Percentiles rank a stretch among this genome's conserved stretches.
Conservation (phyloP, 75 land plant genomes). For the Gnetum montanum region DNA sequence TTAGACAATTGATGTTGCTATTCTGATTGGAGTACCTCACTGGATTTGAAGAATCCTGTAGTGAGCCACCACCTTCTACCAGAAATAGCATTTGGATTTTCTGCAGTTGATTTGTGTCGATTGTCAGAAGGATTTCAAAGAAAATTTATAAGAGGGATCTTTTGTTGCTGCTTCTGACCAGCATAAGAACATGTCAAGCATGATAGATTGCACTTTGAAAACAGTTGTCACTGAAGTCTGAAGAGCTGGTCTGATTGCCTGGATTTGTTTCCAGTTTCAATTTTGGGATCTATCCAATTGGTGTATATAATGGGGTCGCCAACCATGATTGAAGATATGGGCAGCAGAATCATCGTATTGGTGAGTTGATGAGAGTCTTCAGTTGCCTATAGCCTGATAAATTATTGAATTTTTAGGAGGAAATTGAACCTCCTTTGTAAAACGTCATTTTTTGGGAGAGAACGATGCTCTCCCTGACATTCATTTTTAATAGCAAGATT, state of each 20-base stretch:
- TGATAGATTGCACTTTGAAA: neutral
- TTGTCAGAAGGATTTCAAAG: slow-evolving; percentile 9
- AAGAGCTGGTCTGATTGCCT: neutral
- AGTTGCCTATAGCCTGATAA: slow-evolving; percentile 1
- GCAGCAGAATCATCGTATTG: neutral
- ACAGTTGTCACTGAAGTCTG: neutral
- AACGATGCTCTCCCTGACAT: slow-evolving; percentile 3
- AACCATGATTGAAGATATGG: slow-evolving; percentile 4
- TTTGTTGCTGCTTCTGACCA: neutral
- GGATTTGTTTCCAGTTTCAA: neutral
- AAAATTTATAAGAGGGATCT: neutral
- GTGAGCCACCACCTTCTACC: neutral
- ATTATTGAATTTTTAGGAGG: slow-evolving; percentile 3
- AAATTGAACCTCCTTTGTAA: slow-evolving; percentile 6
- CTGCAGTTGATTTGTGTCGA: slow-evolving; percentile 5
- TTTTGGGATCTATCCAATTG: neutral
- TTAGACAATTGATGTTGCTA: slow-evolving; percentile 2
- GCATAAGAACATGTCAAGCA: neutral
- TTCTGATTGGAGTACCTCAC: neutral
- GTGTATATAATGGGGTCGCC: slow-evolving; percentile 5
- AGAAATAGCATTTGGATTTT: slow-evolving; percentile 3
- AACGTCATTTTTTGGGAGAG: slow-evolving; percentile 7
- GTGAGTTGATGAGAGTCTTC: neutral
- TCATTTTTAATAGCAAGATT: slow-evolving; percentile 4
- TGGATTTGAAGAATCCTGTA: slow-evolving; percentile 1